A percentile compares a stretch with the other conserved stretches of the same genome.
These are phyloP conservation scores for Suhomyces sp. DNA, from an alignment of 805 yeast species.

Conservation along the genomic window DNA sequence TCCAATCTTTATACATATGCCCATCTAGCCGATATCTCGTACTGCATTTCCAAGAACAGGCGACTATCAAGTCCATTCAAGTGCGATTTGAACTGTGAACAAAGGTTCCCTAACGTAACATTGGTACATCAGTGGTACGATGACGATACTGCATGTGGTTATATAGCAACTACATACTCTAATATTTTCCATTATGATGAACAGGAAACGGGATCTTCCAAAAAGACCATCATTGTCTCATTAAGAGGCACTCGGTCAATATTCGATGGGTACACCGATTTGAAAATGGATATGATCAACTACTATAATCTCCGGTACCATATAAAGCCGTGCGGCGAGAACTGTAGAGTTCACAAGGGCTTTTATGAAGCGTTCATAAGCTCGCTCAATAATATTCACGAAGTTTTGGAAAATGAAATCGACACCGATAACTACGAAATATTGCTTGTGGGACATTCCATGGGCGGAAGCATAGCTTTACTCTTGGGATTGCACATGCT, in stretches of 20 bases:
- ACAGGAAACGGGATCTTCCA: constrained; percentile 8
- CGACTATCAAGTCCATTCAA: constrained; percentile 36
- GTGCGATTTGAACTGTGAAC: constrained; percentile 36
- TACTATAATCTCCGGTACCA: constrained; percentile 22
- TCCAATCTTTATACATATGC: constrained; percentile 36
- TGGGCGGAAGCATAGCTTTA: constrained; percentile 43
- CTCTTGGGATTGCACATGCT: constrained; percentile 35
- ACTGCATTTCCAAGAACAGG: constrained; percentile 34
- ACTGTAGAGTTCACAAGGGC: constrained; percentile 40
- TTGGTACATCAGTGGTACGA: constrained; percentile 42
- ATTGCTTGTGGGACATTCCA: constrained; percentile 26
- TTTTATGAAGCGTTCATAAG: constrained; percentile 25
- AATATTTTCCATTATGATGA: constrained; percentile 22
- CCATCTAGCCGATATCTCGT: constrained; percentile 42
- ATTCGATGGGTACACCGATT: constrained; percentile 38
- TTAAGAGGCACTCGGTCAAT: constrained; percentile 45
- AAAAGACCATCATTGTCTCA: constrained; percentile 30
- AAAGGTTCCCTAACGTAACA: constrained; percentile 34
- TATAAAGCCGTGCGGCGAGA: constrained; percentile 26
- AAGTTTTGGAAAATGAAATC: constrained; percentile 16
- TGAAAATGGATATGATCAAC: constrained; percentile 33
- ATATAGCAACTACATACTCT: constrained; percentile 31
- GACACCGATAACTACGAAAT: constrained; percentile 12
- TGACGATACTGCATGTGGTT: constrained; percentile 38
- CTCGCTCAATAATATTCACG: constrained; percentile 26